These are phyloP conservation scores for Pleoardoris graminearum DNA, from an alignment of 2,329 filamentous ascomycete genomes.

Conservation along the genomic window DNA sequence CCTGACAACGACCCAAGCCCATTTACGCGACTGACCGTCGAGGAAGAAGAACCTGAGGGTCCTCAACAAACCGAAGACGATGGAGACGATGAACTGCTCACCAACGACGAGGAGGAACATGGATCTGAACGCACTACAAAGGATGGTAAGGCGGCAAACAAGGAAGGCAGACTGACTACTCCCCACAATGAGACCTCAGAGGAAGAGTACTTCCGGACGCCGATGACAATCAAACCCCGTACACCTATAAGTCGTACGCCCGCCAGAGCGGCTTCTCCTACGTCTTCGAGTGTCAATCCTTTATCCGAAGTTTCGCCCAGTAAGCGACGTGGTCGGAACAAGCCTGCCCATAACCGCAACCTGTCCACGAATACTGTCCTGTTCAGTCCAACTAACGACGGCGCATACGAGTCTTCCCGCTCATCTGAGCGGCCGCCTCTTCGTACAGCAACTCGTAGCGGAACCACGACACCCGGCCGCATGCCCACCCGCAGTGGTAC, in stretches of 20 bases:
- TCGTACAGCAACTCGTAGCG: constrained; percentile 36
- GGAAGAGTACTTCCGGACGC: constrained; percentile 51
- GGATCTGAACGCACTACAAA: constrained; percentile 32
- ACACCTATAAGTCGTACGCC: constrained; percentile 31
- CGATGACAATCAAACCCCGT: constrained; percentile 39
- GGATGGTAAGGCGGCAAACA: constrained; percentile 25
- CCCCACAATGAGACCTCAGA: constrained; percentile 43
- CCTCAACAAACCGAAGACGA: constrained; percentile 76
- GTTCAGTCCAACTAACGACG: constrained; percentile 66
- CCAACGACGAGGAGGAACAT: constrained; percentile 64
- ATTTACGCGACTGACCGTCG: constrained; percentile 44
- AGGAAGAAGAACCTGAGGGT: constrained; percentile 52
- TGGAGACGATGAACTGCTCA: constrained; percentile 86
- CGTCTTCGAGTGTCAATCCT: constrained; percentile 40
- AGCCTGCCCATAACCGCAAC: constrained; percentile 68
- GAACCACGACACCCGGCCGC: constrained; percentile 10
- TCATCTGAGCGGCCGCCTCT: constrained; percentile 36
- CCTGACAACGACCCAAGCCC: constrained; percentile 50
- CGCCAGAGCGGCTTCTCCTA: constrained; percentile 26
- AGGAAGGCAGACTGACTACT: constrained; percentile 31
- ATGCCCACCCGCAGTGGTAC: constrained; percentile 39
- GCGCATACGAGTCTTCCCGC: constrained; percentile 43
- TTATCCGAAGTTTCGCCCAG: constrained; percentile 36
- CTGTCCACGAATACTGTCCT: constrained; percentile 82
- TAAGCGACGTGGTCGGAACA: constrained; percentile 24